Conservation (phyloP, 2,329 filamentous ascomycete species). For the Davidsoniella virescens region DNA sequence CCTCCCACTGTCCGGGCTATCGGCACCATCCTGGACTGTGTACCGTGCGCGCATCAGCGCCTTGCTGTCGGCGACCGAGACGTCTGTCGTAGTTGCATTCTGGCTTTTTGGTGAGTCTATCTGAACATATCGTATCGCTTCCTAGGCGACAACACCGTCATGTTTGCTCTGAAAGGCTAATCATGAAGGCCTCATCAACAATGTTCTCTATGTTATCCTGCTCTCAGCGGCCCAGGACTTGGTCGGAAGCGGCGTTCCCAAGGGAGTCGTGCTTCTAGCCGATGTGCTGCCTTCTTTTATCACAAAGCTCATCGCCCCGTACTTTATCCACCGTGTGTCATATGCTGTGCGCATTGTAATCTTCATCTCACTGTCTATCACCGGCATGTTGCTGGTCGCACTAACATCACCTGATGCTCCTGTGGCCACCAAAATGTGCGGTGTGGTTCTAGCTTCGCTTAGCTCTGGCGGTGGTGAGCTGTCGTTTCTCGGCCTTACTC, state of each 20-base stretch:
- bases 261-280: constrained; percentile 81
- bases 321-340: constrained; percentile 79
- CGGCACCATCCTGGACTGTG: constrained; percentile 53
- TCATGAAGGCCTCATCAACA: constrained; percentile 50
- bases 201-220: constrained; percentile 94
- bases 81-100: constrained; percentile 62
- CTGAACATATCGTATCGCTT: background rate
- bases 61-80: constrained; percentile 51
- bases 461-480: constrained; percentile 78
- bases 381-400: constrained; percentile 79
- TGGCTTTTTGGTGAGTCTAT: constrained; percentile 68
- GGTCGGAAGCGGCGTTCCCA: constrained; percentile 69
- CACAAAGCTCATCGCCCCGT: constrained; percentile 76
- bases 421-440: constrained; percentile 56
- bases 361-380: constrained; percentile 59
- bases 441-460: constrained; percentile 71
- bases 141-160: background rate
- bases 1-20: constrained; percentile 40
- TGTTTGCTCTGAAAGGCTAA: too few relatives aligned
- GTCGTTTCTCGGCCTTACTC: constrained; percentile 78
- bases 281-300: constrained; percentile 82
- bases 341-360: constrained; percentile 60
- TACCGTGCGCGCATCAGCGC: constrained; percentile 50
- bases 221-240: constrained; percentile 90
- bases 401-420: constrained; percentile 45